These are phyloP conservation scores for Globisporangium spiculum DNA, from an alignment of 352 stramenopile genomes.

Conservation along the genomic window DNA sequence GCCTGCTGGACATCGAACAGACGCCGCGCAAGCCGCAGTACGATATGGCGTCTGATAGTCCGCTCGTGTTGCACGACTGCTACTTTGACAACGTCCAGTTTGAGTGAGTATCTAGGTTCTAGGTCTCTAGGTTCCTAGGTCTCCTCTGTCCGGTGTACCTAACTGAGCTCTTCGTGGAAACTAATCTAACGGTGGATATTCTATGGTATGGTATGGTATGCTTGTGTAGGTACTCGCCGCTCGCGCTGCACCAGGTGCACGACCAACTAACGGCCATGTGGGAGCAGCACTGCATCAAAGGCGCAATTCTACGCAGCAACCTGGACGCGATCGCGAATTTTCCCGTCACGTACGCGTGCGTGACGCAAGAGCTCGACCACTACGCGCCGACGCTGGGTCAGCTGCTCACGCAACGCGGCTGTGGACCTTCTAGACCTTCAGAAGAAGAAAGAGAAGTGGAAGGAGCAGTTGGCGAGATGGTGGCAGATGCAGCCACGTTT, in stretches of 20 bases:
- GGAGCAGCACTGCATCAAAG: slow-evolving; percentile 76
- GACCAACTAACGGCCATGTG: slow-evolving; percentile 81
- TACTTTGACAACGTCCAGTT: slow-evolving; percentile 89
- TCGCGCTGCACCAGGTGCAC: slow-evolving; percentile 75
- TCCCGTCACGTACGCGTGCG: slow-evolving; percentile 31
- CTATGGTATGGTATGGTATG: slow-evolving; percentile 27
- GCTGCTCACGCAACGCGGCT: slow-evolving; percentile 57
- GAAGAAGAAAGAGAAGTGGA: slow-evolving; percentile 6
- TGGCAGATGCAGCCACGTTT: slow-evolving; percentile 7
- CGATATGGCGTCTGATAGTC: slow-evolving; percentile 92
- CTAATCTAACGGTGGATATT: background rate
- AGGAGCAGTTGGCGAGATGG: slow-evolving; percentile 7
- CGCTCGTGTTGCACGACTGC: slow-evolving; percentile 98
- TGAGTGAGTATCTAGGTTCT: slow-evolving; percentile 25
- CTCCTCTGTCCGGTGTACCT: slow-evolving; percentile 1
- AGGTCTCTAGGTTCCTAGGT: slow-evolving; percentile 14
- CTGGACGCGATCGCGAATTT: slow-evolving; percentile 60
- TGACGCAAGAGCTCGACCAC: slow-evolving; percentile 70
- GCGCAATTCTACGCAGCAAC: slow-evolving; percentile 70
- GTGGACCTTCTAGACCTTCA: slow-evolving; percentile 5
- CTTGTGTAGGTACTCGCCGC: slow-evolving; percentile 49
- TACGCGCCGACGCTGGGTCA: slow-evolving; percentile 73
- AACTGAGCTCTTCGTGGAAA: background rate
- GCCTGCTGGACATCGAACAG: slow-evolving; percentile 91
- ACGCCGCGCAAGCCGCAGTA: slow-evolving; percentile 91